Conservation (phyloP, 306 rosid species). For the Prunus mira region DNA sequence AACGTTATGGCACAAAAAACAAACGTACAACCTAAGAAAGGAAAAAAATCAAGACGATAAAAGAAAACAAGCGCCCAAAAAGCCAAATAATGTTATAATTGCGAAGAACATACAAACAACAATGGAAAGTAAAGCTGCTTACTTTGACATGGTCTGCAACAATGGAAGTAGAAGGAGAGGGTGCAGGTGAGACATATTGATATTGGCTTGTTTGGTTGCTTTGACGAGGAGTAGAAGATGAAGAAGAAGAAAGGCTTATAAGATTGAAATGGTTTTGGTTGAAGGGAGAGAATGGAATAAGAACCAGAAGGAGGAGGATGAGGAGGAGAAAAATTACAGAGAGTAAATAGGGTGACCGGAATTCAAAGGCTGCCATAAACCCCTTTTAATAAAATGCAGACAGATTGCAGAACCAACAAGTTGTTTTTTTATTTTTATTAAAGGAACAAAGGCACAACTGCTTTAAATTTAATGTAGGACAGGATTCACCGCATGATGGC, state of each 20-base stretch:
- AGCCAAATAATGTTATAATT: not conserved
- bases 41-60: not conserved
- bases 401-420: too few relatives aligned
- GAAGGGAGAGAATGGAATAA: conserved; percentile 11
- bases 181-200: not conserved
- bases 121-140: not conserved
- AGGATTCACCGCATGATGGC: too few relatives aligned
- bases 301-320: not conserved
- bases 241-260: not conserved
- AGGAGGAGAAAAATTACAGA: conserved; percentile 15
- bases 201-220: not conserved
- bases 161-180: conserved; percentile 9
- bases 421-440: too few relatives aligned
- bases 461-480: too few relatives aligned
- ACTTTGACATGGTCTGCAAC: conserved; percentile 14
- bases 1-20: not conserved
- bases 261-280: conserved; percentile 3
- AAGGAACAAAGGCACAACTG: too few relatives aligned
- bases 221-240: not conserved
- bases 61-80: not conserved
- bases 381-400: not conserved
- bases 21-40: not conserved
- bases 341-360: conserved; percentile 21
- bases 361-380: conserved; percentile 9
- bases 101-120: not conserved